phyloP scores from a whole-genome alignment of 257 asterid species.

The Nicotiana sylvestris region DNA sequence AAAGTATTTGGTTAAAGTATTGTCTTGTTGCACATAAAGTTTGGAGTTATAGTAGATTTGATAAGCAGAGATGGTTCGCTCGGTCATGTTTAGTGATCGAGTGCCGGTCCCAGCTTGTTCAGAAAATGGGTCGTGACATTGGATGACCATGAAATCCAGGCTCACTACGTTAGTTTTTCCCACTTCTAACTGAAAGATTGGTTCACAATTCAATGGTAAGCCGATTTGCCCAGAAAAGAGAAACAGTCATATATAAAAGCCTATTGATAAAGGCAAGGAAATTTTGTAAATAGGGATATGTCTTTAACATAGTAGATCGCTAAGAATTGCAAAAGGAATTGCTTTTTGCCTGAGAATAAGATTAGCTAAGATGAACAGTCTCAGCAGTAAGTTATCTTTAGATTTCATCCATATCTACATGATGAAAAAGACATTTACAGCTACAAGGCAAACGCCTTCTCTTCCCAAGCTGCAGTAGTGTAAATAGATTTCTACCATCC shows the following conservation, averaged over 20 bases:
- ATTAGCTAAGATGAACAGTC: background rate
- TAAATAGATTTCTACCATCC: background rate
- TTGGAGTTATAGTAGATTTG: too few species aligned
- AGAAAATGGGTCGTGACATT: too few species aligned
- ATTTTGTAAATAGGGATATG: background rate
- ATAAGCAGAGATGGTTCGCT: too few species aligned
- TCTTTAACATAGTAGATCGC: background rate
- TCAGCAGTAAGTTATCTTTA: background rate
- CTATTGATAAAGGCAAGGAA: background rate
- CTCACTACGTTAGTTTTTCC: background rate
- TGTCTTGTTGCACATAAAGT: too few species aligned
- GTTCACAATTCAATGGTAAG: background rate
- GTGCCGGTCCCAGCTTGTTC: too few species aligned
- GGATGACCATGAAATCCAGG: background rate
- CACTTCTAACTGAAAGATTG: background rate
- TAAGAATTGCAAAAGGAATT: background rate
- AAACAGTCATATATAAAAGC: background rate
- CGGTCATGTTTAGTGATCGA: too few species aligned
- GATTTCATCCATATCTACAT: background rate
- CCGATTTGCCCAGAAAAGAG: background rate
- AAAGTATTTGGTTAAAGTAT: too few species aligned
- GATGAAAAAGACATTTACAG: background rate
- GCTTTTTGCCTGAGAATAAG: background rate
- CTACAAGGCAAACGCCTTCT: background rate
- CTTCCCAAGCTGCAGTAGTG: background rate